Evolutionary conservation across 495 filamentous ascomycete genomes (phyloP).

Genomic region (Stereocaulon alpinum): DNA sequence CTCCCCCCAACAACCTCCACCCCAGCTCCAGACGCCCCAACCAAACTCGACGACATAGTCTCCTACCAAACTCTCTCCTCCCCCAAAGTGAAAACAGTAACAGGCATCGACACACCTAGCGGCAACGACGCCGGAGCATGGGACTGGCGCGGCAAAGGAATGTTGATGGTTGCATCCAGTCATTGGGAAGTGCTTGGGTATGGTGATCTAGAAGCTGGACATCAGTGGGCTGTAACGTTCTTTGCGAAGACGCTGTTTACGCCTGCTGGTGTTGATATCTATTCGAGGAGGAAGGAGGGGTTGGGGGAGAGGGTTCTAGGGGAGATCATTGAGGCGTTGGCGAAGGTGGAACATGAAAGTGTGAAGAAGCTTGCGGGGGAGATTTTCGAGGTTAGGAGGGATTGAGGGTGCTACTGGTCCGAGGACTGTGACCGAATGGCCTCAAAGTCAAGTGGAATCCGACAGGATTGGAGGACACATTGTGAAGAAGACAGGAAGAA

Average conservation of each 20-base stretch:
- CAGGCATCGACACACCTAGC: conserved; percentile 51
- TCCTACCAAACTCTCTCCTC: conserved; percentile 44
- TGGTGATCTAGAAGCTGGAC: conserved; percentile 41
- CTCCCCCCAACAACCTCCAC: conserved; percentile 27
- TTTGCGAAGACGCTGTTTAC: conserved; percentile 68
- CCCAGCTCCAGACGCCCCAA: conserved; percentile 7
- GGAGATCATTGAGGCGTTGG: conserved; percentile 30
- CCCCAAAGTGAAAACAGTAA: conserved; percentile 46
- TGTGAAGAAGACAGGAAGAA: too few relatives aligned
- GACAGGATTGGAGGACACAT: too few relatives aligned
- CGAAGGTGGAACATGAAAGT: conserved; percentile 24
- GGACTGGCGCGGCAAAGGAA: conserved; percentile 64
- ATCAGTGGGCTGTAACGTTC: conserved; percentile 58
- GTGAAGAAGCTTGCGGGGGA: conserved; percentile 29
- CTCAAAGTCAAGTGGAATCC: too few relatives aligned
- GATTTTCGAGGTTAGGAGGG: conserved; percentile 31
- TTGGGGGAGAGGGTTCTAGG: conserved; percentile 37
- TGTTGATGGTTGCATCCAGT: conserved; percentile 49
- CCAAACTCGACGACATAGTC: conserved; percentile 56
- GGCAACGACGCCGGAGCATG: conserved; percentile 37
- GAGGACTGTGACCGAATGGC: too few relatives aligned
- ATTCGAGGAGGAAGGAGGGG: conserved; percentile 46
- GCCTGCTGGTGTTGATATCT: conserved; percentile 64
- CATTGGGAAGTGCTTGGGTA: conserved; percentile 70
- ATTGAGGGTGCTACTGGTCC: conserved; percentile 8